A percentile compares a stretch with the other conserved stretches of the same genome.
Conservation (phyloP, 176 grass and related monocot species). For the Avena sativa region DNA sequence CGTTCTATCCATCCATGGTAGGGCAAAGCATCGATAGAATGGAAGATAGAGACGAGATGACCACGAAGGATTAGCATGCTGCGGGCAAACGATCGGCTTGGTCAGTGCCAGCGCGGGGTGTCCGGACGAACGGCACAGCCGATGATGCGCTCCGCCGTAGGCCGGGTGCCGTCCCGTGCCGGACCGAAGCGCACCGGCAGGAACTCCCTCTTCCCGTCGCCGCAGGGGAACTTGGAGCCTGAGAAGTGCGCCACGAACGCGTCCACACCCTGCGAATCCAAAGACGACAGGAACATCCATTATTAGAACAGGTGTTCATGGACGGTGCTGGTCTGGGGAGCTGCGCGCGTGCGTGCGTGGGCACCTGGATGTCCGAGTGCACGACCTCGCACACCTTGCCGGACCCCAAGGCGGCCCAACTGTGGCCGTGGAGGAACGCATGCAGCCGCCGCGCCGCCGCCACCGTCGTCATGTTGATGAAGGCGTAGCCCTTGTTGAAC, state of each 20-base stretch:
- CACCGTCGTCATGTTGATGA: slow-evolving; percentile 66
- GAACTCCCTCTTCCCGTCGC: background rate
- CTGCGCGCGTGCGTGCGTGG: background rate
- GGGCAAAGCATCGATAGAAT: slow-evolving; percentile 17
- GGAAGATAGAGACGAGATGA: slow-evolving; percentile 37
- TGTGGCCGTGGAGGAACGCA: slow-evolving; percentile 29
- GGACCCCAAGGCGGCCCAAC: slow-evolving; percentile 28
- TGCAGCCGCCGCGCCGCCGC: slow-evolving; percentile 46
- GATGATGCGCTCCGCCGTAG: background rate
- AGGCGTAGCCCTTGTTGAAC: slow-evolving; percentile 66
- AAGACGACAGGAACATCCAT: background rate
- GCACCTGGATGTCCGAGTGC: slow-evolving; percentile 50
- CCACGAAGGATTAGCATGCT: background rate
- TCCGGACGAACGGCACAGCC: background rate
- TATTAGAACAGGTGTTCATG: background rate
- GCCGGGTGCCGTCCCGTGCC: slow-evolving; percentile 41
- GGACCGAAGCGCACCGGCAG: slow-evolving; percentile 63
- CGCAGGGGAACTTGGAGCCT: slow-evolving; percentile 26
- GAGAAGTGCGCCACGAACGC: slow-evolving; percentile 34
- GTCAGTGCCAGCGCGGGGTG: background rate
- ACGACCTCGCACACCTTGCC: slow-evolving; percentile 59
- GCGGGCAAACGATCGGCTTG: background rate
- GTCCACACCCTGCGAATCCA: slow-evolving; percentile 26
- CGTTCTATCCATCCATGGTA: slow-evolving; percentile 59
- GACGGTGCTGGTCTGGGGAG: background rate